Evolutionary conservation across 2,329 filamentous ascomycete genomes (phyloP), one percentile per base, ranked within the genome.

Genomic region (Arthrobotrys musiformis): DNA sequence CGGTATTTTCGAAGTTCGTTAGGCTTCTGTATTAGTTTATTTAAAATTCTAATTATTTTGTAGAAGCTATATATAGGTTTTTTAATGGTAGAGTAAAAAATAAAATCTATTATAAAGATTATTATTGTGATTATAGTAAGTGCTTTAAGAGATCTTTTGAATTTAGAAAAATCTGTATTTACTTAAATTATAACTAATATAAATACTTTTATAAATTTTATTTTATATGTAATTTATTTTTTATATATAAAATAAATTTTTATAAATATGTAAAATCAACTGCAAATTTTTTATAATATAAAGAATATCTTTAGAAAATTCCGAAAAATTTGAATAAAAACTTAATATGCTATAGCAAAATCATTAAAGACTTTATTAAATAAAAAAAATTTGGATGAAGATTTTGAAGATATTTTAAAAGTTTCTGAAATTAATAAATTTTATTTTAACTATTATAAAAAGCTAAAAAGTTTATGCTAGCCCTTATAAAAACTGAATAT

Each of bases 221-320:
- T 48, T 48, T 48, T 48, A 48, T 48, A 48, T 48, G 6, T n/a
- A 24, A 24, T 6, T 50, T 50, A 50, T 50, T 26, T 50, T 26
- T 50, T 28, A 50, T 28, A 50, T 50, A 50, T 22, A 28, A n/a
- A 50, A 50, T n/a, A 50, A 50, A 50, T 28, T 28, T n/a, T 50
- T 50, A 15, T 28, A 50, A 28, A 50, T 50, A 50, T 50, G n/a
- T 11, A 50, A 50, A 28, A 50, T 50, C 19, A 50, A n/a, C 28
- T 50, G 28, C 19, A 50, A 50, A 50, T 2, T 3, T 50, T 50
- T 50, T 28, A 50, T 50, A 28, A 50, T 50, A 15, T 28, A 11
- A 50, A 50, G n/a, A 50, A 50, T 50, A 50, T 50, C n/a, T 50
- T 50, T n/a, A 50, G 28, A 50, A 50, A 50, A 28, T 50, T 50